phyloP scores from a whole-genome alignment of 495 filamentous ascomycete genomes.

The Neurospora sp. region DNA sequence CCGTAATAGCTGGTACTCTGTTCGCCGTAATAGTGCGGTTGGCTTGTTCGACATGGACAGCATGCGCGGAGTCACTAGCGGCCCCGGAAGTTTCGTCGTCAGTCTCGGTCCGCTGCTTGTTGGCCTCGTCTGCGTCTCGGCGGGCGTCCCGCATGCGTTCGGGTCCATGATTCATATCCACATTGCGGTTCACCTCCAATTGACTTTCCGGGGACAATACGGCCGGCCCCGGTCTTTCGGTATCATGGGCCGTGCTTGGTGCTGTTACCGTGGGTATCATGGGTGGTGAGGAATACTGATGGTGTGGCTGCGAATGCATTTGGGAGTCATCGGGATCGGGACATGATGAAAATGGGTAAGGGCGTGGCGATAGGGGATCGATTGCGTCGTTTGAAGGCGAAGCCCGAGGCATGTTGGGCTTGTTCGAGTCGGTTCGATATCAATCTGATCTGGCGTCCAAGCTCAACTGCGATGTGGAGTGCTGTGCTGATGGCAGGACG shows the following conservation, averaged over 20 bases:
- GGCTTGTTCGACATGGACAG: background rate
- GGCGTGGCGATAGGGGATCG: slow-evolving; percentile 27
- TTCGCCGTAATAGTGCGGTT: slow-evolving; percentile 6
- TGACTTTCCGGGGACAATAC: slow-evolving; percentile 30
- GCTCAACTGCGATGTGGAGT: background rate
- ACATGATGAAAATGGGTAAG: slow-evolving; percentile 33
- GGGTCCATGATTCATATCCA: slow-evolving; percentile 13
- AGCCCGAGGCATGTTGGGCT: slow-evolving; percentile 40
- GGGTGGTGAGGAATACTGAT: background rate
- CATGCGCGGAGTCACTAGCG: slow-evolving; percentile 4
- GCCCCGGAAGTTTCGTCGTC: slow-evolving; percentile 20
- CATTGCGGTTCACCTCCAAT: slow-evolving; percentile 15
- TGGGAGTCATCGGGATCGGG: slow-evolving; percentile 27
- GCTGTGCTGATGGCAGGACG: background rate
- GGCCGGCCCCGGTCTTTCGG: slow-evolving; percentile 17
- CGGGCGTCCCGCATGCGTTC: background rate
- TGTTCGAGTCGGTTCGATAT: background rate
- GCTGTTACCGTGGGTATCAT: slow-evolving; percentile 2
- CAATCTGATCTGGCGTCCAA: background rate
- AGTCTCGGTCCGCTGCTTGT: slow-evolving; percentile 26
- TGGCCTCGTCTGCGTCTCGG: slow-evolving; percentile 12
- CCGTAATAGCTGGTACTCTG: slow-evolving; percentile 6
- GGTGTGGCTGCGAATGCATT: background rate
- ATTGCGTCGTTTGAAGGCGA: slow-evolving; percentile 27
- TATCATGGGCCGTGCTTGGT: slow-evolving; percentile 17